These are phyloP conservation scores for Rhododendron vialii DNA, from an alignment of 148 eudicot species.

Conservation along the genomic window DNA sequence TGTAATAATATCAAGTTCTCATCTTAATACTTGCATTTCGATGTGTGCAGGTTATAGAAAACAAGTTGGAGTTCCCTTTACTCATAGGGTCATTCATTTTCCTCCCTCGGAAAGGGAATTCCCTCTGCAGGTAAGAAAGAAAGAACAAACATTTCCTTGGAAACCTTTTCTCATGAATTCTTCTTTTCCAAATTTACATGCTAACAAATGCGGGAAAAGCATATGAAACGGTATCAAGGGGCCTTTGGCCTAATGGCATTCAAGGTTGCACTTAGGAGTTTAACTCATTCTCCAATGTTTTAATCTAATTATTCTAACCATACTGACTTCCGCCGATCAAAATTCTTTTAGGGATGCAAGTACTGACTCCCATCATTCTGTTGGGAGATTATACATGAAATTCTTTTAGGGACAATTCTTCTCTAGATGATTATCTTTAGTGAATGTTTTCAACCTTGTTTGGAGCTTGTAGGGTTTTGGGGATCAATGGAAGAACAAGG, in stretches of 20 bases:
- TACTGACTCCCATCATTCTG: background rate
- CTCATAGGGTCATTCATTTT: background rate
- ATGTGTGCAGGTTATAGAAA: slow-evolving; percentile 21
- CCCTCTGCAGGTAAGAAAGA: slow-evolving; percentile 14
- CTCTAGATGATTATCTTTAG: background rate
- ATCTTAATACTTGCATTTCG: background rate
- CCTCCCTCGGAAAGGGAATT: slow-evolving; percentile 4
- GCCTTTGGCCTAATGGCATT: too few species aligned
- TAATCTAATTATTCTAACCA: too few species aligned
- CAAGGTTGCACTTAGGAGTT: background rate
- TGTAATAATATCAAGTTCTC: background rate
- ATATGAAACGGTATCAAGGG: background rate
- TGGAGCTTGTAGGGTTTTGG: slow-evolving; percentile 11
- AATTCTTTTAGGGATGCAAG: background rate
- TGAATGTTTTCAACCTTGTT: background rate
- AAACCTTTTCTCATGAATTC: background rate
- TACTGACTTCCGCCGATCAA: background rate
- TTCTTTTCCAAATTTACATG: background rate
- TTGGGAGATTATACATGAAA: background rate
- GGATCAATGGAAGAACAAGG: slow-evolving; percentile 13
- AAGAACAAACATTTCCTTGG: background rate
- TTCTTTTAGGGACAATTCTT: background rate
- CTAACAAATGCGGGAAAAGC: background rate
- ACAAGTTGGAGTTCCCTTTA: slow-evolving; percentile 10
- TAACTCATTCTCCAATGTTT: too few species aligned